Base-by-base conservation (phyloP, 805 yeast species). In the Metschnikowia borealis region DNA sequence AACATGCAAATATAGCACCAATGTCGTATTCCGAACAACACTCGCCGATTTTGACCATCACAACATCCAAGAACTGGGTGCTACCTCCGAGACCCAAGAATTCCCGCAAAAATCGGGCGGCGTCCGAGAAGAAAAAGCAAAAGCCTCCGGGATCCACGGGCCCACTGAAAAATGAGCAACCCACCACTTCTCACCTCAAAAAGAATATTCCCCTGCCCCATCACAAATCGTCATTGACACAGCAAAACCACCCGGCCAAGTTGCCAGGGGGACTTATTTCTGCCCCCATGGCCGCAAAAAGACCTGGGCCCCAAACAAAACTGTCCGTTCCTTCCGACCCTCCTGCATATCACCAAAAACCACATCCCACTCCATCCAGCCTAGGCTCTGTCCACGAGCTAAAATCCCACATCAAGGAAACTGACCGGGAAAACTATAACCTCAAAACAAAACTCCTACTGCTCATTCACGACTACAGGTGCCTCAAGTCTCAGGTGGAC, bases 381-480 rank as follows among this genome's bases (percentile, higher is more conserved):
- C 37, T 48, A 20, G 39, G 46, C 33, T 48, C 57, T 0, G 38
- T 56, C 34, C 53, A 51, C 21, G 57, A 55, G 18, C 55, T 57
- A 35, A 43, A 48, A 13, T 15, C 50, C 31, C 55, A 52, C 48
- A 58, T 62, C 48, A 49, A 55, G 8, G 37, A 50, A 21, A 58
- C 70, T 15, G 68, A 65, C 35, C 50, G 56, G 17, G 77, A 73
- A 51, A 73, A 73, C 53, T 54, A 60, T 46, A 62, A 63, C 31
- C 63, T 73, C 44, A 73, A 73, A 46, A 53, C 65, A 8, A 64
- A 65, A 46, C 57, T 73, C 33, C 62, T 73, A 38, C 58, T 64
- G 38, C 61, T 73, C 46, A 71, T 73, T 29, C 70, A 71, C 48
- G 77, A 73, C 51, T 73, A 73, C 56, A 71, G 71, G 51, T 59